These are phyloP conservation scores for Microbotryomycetes sp. DNA, from an alignment of 1,284 basidiomycete genomes.

Conservation along the genomic window DNA sequence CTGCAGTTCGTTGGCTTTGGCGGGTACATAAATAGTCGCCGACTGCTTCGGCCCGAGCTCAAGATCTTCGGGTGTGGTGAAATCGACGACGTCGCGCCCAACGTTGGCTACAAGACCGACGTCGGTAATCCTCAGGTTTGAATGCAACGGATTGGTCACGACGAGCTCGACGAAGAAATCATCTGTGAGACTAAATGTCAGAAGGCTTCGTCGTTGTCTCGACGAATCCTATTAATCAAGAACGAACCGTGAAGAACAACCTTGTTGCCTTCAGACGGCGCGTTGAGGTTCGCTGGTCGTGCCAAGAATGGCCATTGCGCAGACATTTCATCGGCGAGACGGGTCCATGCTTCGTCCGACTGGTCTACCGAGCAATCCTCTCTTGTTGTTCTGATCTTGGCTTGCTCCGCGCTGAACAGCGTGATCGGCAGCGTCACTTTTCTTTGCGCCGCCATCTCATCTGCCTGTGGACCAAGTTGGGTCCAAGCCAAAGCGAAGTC, in stretches of 20 bases:
- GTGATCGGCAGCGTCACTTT: slow-evolving; percentile 8
- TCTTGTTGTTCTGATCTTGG: slow-evolving; percentile 2
- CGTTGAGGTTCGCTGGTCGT: slow-evolving; percentile 34
- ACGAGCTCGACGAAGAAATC: slow-evolving; percentile 44
- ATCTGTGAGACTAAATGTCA: slow-evolving; percentile 5
- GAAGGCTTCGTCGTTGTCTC: neutral
- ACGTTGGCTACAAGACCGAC: slow-evolving; percentile 22
- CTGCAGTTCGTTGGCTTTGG: slow-evolving; percentile 31
- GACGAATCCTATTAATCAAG: no score
- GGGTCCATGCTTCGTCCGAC: no score
- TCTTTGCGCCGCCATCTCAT: slow-evolving; percentile 1
- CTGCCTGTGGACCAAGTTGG: slow-evolving; percentile 24
- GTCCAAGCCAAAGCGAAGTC: slow-evolving; percentile 47
- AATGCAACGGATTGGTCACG: slow-evolving; percentile 45
- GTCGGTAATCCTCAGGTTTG: slow-evolving; percentile 35
- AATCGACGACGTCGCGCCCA: neutral
- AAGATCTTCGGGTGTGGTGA: slow-evolving; percentile 37
- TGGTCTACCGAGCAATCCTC: slow-evolving; percentile 5
- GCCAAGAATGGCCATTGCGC: neutral
- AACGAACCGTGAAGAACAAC: slow-evolving; percentile 39
- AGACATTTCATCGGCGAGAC: neutral
- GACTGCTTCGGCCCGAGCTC: slow-evolving; percentile 41
- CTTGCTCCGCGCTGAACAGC: slow-evolving; percentile 24
- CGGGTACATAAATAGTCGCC: slow-evolving; percentile 36
- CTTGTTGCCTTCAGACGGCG: slow-evolving; percentile 27